Conservation (phyloP, 805 yeast species). For the Zygosaccharomyces bailii region DNA sequence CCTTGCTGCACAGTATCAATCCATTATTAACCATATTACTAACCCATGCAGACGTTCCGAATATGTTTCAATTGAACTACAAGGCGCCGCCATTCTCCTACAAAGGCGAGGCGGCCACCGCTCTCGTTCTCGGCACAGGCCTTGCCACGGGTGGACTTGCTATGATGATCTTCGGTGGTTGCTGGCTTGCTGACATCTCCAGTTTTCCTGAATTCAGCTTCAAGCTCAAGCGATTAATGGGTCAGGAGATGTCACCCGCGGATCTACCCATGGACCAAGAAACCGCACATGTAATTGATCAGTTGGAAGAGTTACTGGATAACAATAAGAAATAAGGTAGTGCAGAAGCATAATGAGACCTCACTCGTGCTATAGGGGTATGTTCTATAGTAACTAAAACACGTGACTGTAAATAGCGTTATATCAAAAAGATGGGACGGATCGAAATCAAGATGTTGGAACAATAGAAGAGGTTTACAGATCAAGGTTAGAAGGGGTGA, state of each 20-base stretch:
- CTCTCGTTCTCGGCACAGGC: slow-evolving; percentile 76
- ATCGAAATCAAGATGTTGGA: background rate
- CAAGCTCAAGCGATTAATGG: slow-evolving; percentile 68
- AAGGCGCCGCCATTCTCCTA: slow-evolving; percentile 80
- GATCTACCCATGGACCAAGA: slow-evolving; percentile 37
- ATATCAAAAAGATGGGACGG: background rate
- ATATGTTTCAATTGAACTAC: slow-evolving; percentile 78
- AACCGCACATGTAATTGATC: slow-evolving; percentile 52
- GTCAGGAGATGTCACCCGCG: slow-evolving; percentile 41
- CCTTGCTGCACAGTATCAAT: background rate
- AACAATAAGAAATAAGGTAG: slow-evolving; percentile 36
- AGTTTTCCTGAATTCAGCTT: slow-evolving; percentile 65
- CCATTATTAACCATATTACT: slow-evolving; percentile 14
- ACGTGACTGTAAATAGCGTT: slow-evolving; percentile 3
- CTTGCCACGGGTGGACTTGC: slow-evolving; percentile 69
- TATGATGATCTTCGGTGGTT: slow-evolving; percentile 68
- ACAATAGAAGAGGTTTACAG: background rate
- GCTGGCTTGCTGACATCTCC: slow-evolving; percentile 78
- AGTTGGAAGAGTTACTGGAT: slow-evolving; percentile 48
- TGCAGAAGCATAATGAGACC: background rate
- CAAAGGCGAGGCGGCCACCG: slow-evolving; percentile 78
- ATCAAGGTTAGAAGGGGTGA: background rate
- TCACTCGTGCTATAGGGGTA: background rate
- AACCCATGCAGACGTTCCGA: slow-evolving; percentile 49
- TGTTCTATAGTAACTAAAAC: slow-evolving; percentile 1